These are phyloP conservation scores for Phytopythium vexans DNA, from an alignment of 352 stramenopile species.

Conservation along the genomic window DNA sequence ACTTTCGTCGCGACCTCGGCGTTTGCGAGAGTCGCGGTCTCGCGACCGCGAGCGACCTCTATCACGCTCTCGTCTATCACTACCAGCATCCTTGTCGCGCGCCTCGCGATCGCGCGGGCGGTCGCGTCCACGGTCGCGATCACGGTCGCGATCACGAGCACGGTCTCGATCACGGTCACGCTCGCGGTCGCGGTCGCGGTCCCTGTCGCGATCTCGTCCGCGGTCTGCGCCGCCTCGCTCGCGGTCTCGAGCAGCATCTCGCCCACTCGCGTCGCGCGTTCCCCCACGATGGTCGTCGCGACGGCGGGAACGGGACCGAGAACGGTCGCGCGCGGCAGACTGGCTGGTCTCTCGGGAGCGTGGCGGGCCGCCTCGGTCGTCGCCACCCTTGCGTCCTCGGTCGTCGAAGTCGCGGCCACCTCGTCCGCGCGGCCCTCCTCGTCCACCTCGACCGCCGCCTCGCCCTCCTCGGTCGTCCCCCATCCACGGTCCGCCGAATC, in stretches of 20 bases:
- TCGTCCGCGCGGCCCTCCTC: slow-evolving; percentile 14
- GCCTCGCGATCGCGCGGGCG: slow-evolving; percentile 17
- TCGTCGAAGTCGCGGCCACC: slow-evolving; percentile 36
- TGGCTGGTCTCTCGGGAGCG: slow-evolving; percentile 34
- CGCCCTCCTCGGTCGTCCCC: slow-evolving; percentile 33
- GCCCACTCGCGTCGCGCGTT: slow-evolving; percentile 15
- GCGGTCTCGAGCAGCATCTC: slow-evolving; percentile 5
- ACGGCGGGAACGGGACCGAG: slow-evolving; percentile 44
- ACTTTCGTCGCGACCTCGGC: slow-evolving; percentile 53
- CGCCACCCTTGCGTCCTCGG: slow-evolving; percentile 30
- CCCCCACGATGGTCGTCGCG: slow-evolving; percentile 13
- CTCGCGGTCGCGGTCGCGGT: slow-evolving; percentile 10
- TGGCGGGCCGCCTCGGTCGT: slow-evolving; percentile 22
- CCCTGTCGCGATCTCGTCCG: slow-evolving; percentile 9
- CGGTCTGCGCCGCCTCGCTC: slow-evolving; percentile 7
- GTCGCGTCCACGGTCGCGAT: slow-evolving; percentile 23
- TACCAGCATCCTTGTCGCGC: slow-evolving; percentile 28
- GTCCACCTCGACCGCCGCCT: slow-evolving; percentile 24
- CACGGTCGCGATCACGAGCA: slow-evolving; percentile 21
- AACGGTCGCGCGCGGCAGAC: slow-evolving; percentile 37
- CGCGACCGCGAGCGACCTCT: slow-evolving; percentile 45
- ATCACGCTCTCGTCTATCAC: slow-evolving; percentile 25
- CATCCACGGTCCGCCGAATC: slow-evolving; percentile 53
- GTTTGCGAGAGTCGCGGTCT: slow-evolving; percentile 67
- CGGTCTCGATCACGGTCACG: slow-evolving; percentile 20